These are phyloP conservation scores for Xerocomellus dryophilus DNA, from an alignment of 768 basidiomycete genomes.

Conservation along the genomic window DNA sequence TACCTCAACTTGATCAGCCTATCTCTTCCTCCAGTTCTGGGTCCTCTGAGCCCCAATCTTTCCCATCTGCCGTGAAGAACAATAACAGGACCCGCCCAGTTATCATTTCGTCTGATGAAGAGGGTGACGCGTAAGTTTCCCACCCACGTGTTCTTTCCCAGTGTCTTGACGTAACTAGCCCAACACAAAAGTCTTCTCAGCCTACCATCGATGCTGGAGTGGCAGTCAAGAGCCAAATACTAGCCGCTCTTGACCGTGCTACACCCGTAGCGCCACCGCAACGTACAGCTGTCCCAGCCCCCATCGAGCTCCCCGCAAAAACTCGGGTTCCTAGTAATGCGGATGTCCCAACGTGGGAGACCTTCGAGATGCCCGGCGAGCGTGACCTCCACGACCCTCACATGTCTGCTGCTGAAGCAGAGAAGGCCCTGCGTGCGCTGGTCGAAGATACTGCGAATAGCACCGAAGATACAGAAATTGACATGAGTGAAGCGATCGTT, in stretches of 20 bases:
- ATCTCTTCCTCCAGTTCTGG: slow-evolving; percentile 25
- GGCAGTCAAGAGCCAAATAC: slow-evolving; percentile 14
- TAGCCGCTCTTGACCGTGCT: slow-evolving; percentile 27
- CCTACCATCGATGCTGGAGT: background rate
- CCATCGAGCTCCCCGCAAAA: slow-evolving; percentile 29
- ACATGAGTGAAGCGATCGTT: slow-evolving; percentile 67
- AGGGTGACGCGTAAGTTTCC: slow-evolving; percentile 14
- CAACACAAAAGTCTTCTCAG: slow-evolving; percentile 1
- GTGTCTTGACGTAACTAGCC: slow-evolving; percentile 9
- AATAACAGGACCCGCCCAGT: slow-evolving; percentile 12
- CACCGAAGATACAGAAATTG: slow-evolving; percentile 47
- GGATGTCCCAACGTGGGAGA: slow-evolving; percentile 25
- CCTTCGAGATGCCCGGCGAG: slow-evolving; percentile 30
- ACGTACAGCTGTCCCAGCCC: slow-evolving; percentile 30
- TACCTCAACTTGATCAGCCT: slow-evolving; percentile 14
- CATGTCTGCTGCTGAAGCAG: slow-evolving; percentile 57
- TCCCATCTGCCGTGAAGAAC: slow-evolving; percentile 5
- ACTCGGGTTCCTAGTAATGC: slow-evolving; percentile 15
- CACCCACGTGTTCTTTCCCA: background rate
- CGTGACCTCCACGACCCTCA: slow-evolving; percentile 27
- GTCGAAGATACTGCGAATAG: slow-evolving; percentile 61
- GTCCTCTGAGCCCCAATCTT: slow-evolving; percentile 21
- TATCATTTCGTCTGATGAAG: slow-evolving; percentile 35
- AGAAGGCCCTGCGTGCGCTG: slow-evolving; percentile 74
- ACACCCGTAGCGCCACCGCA: slow-evolving; percentile 9